These are phyloP conservation scores for Pulveroboletus sp. DNA, from an alignment of 768 basidiomycete genomes.

Conservation along the genomic window DNA sequence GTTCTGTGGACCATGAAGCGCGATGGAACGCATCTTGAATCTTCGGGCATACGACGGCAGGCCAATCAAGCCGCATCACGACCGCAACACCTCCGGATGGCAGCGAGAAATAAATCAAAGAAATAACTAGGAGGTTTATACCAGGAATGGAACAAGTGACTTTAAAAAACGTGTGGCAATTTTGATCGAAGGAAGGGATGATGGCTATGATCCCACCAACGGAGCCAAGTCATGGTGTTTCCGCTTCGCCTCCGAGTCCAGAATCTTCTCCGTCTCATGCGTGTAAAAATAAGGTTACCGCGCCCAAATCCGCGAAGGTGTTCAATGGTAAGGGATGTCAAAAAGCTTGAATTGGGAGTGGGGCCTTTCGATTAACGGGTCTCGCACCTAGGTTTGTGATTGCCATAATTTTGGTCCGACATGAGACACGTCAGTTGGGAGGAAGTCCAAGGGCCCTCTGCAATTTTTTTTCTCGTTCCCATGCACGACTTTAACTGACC, in stretches of 20 bases:
- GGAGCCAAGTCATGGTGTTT: background rate
- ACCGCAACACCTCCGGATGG: background rate
- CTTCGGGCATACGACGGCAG: background rate
- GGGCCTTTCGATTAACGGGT: background rate
- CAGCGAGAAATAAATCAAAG: background rate
- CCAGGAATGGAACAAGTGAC: background rate
- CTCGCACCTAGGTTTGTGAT: background rate
- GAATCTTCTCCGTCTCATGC: background rate
- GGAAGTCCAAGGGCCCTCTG: background rate
- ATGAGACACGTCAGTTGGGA: background rate
- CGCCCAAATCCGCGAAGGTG: constrained; percentile 1
- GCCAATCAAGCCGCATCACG: background rate
- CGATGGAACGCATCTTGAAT: background rate
- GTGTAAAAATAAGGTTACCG: background rate
- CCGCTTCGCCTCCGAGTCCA: background rate
- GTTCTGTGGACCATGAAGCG: background rate
- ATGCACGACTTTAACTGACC: background rate
- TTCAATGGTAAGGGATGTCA: constrained; percentile 1
- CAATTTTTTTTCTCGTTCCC: background rate
- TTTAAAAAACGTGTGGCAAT: background rate
- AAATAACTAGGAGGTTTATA: background rate
- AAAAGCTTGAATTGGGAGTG: background rate
- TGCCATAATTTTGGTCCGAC: background rate
- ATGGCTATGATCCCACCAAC: background rate
- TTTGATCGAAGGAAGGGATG: constrained; percentile 1